phyloP scores from a whole-genome alignment of 106 monocot genomes.

The Vanilla planifolia region DNA sequence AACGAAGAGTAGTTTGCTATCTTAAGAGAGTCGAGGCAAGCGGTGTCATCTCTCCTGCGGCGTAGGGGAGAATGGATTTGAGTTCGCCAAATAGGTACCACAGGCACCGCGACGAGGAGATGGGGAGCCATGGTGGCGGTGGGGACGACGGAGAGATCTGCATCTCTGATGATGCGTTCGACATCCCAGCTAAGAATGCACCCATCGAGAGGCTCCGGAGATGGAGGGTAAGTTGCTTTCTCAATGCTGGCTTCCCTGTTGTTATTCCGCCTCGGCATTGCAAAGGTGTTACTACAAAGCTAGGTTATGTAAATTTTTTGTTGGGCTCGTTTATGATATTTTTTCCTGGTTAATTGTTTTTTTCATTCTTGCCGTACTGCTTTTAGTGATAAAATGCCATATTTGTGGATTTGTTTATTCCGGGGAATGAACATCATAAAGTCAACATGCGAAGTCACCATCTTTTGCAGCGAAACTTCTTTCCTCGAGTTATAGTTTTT shows the following conservation, averaged over 20 bases:
- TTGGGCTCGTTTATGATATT: too few relatives aligned
- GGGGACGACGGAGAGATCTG: conserved; percentile 4
- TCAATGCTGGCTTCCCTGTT: not conserved
- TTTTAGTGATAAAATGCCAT: too few relatives aligned
- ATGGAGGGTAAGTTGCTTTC: conserved; percentile 47
- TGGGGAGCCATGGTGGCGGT: not conserved
- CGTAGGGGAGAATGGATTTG: not conserved
- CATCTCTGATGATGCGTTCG: conserved; percentile 22
- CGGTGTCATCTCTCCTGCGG: conserved; percentile 51
- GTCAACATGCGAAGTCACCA: too few relatives aligned
- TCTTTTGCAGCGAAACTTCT: too few relatives aligned
- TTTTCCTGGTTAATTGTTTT: too few relatives aligned
- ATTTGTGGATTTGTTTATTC: too few relatives aligned
- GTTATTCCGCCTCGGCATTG: not conserved
- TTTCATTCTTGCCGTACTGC: too few relatives aligned
- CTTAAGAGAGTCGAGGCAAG: not conserved
- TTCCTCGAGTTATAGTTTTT: too few relatives aligned
- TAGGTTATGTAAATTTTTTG: too few relatives aligned
- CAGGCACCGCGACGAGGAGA: conserved; percentile 11
- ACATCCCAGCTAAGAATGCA: conserved; percentile 56
- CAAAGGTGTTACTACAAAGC: not conserved
- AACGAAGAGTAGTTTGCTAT: not conserved
- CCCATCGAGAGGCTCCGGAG: conserved; percentile 47
- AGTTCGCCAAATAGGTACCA: conserved; percentile 9
- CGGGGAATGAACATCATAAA: too few relatives aligned